Conservation (phyloP, 495 filamentous ascomycete species). For the Penicillium ochrochloron region DNA sequence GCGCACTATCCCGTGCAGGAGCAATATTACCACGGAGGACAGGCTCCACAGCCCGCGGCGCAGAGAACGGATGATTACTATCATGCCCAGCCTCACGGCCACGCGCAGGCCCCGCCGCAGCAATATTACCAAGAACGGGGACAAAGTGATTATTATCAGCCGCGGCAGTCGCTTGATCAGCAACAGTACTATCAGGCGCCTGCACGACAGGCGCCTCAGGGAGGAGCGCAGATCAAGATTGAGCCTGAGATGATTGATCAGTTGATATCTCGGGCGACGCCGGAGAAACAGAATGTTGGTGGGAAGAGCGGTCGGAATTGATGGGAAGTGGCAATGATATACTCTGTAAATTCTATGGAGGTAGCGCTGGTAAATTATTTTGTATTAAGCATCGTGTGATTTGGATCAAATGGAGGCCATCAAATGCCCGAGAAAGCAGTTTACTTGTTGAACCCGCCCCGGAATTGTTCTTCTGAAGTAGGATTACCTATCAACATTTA, state of each 20-base stretch:
- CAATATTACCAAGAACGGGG: neutral
- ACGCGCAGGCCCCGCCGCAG: neutral
- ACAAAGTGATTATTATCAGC: neutral
- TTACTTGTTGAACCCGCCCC: neutral
- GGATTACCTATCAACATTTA: neutral
- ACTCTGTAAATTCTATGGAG: neutral
- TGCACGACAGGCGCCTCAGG: neutral
- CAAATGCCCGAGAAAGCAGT: neutral
- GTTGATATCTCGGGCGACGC: conserved; percentile 2
- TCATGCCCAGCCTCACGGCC: neutral
- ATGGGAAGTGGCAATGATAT: neutral
- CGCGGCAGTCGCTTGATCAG: conserved; percentile 10
- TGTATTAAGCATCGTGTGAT: neutral
- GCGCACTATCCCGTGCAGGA: neutral
- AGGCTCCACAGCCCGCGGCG: neutral
- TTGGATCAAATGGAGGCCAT: neutral
- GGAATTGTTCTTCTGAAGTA: neutral
- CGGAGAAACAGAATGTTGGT: neutral
- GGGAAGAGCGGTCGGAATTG: neutral
- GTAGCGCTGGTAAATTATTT: neutral
- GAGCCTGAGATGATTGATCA: conserved; percentile 10
- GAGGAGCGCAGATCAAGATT: conserved; percentile 4
- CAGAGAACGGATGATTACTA: conserved; percentile 4
- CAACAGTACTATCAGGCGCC: conserved; percentile 5
- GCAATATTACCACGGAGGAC: neutral